These are phyloP conservation scores for Coccinonectria pachysandricola DNA, from an alignment of 2,329 filamentous ascomycete species.

Conservation along the genomic window DNA sequence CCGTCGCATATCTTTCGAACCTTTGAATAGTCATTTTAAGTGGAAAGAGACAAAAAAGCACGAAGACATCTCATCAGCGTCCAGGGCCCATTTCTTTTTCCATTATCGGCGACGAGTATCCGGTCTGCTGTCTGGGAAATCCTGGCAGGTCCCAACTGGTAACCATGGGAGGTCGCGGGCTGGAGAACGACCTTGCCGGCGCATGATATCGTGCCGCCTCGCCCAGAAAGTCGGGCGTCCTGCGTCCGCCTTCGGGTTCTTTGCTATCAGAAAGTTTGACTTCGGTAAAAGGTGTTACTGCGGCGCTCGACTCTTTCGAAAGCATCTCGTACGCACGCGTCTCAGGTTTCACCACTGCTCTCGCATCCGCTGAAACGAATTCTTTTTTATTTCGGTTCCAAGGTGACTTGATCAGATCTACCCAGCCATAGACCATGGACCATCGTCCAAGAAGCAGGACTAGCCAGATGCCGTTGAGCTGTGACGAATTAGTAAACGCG, in stretches of 20 bases:
- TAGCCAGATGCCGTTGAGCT: conserved; percentile 79
- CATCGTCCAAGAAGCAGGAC: conserved; percentile 71
- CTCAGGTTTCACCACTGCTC: conserved; percentile 48
- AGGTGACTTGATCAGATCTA: conserved; percentile 46
- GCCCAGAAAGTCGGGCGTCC: conserved; percentile 46
- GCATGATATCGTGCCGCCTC: conserved; percentile 44
- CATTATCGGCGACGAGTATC: conserved; percentile 24
- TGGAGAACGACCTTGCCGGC: conserved; percentile 46
- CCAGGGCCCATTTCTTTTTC: conserved; percentile 40
- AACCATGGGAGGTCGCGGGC: conserved; percentile 43
- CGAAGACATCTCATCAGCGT: too few relatives aligned
- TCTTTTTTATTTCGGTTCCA: conserved; percentile 54
- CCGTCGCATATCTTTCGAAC: too few relatives aligned
- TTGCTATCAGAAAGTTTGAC: conserved; percentile 30
- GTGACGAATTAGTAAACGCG: too few relatives aligned
- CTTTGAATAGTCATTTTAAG: too few relatives aligned
- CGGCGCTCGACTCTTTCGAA: conserved; percentile 43
- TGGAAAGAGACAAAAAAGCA: too few relatives aligned
- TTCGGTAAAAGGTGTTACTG: conserved; percentile 41
- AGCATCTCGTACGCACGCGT: conserved; percentile 75
- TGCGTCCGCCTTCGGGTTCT: conserved; percentile 28
- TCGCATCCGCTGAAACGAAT: conserved; percentile 82
- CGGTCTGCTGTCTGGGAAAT: too few relatives aligned
- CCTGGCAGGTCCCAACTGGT: conserved; percentile 15
- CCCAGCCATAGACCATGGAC: conserved; percentile 81